Percentiles rank a stretch among this genome's conserved stretches.
Conservation (phyloP, 129 eudicot species). For the Deinandra increscens region DNA sequence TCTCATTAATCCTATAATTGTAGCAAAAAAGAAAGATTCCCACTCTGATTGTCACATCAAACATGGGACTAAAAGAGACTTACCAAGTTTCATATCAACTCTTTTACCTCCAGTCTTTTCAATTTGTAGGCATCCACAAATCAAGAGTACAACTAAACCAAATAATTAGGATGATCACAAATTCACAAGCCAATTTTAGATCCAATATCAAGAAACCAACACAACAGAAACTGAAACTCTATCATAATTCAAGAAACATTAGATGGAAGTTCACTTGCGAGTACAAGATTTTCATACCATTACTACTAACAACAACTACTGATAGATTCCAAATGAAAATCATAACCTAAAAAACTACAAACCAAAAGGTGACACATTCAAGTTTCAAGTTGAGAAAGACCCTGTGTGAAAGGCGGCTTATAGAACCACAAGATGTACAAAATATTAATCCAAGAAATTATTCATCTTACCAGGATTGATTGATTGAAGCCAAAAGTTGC, state of each 20-base stretch:
- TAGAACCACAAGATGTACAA: slow-evolving; percentile 38
- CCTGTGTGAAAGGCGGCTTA: slow-evolving; percentile 16
- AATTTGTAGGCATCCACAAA: no score
- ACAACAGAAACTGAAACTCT: slow-evolving; percentile 6
- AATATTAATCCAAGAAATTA: slow-evolving; percentile 24
- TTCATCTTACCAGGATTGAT: slow-evolving; percentile 30
- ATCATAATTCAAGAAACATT: slow-evolving; percentile 30
- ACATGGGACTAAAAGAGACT: background rate
- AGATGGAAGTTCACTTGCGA: slow-evolving; percentile 27
- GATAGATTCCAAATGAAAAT: slow-evolving; percentile 26
- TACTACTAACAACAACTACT: slow-evolving; percentile 37
- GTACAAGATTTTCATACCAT: slow-evolving; percentile 23
- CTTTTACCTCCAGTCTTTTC: no score
- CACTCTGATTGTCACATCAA: background rate
- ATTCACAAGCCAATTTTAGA: no score
- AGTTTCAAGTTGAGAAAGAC: slow-evolving; percentile 23
- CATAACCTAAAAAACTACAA: slow-evolving; percentile 32
- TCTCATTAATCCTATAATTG: slow-evolving; percentile 9
- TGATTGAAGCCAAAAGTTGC: slow-evolving; percentile 4
- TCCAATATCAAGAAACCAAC: slow-evolving; percentile 15
- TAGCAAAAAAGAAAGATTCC: slow-evolving; percentile 23
- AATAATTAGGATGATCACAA: slow-evolving; percentile 2
- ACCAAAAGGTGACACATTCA: slow-evolving; percentile 29
- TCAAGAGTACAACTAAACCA: background rate
- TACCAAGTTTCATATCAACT: no score